Evolutionary conservation across 2,329 filamentous ascomycete species (phyloP).

Genomic region (Alternaria sp.): DNA sequence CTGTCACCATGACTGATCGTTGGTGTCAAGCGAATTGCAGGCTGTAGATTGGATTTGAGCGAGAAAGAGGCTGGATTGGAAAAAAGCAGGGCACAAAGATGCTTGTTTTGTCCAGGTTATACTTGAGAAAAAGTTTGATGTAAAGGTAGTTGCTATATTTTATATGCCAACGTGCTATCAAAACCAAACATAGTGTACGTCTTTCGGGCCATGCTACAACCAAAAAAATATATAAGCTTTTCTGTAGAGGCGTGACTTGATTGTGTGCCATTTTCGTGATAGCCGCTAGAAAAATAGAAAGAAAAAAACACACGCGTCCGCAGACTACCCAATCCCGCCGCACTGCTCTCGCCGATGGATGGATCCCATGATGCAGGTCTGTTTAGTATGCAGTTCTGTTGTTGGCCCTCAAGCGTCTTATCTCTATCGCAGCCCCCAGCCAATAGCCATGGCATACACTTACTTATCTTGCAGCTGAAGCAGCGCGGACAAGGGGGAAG

Average conservation of each 20-base stretch:
- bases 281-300: slow-evolving; percentile 11
- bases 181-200: not conserved
- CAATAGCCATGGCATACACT: slow-evolving; percentile 19
- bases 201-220: not conserved
- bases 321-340: slow-evolving; percentile 4
- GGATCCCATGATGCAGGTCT: slow-evolving; percentile 12
- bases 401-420: slow-evolving; percentile 25
- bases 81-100: not conserved
- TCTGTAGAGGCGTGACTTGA: not conserved
- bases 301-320: slow-evolving; percentile 5
- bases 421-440: slow-evolving; percentile 18
- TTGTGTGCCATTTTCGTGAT: slow-evolving; percentile 3
- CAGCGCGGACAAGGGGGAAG: slow-evolving; percentile 16
- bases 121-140: not conserved
- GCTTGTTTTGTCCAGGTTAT: not conserved
- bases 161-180: not conserved
- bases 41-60: not conserved
- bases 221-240: not conserved
- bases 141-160: not conserved
- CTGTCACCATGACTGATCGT: slow-evolving; percentile 27
- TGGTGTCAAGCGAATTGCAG: slow-evolving; percentile 1
- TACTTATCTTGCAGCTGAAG: slow-evolving; percentile 16
- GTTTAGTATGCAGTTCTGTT: slow-evolving; percentile 22
- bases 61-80: slow-evolving; percentile 1
- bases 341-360: slow-evolving; percentile 9